These are phyloP conservation scores for Phtheirospermum japonicum DNA, from an alignment of 257 asterid genomes.

Conservation along the genomic window DNA sequence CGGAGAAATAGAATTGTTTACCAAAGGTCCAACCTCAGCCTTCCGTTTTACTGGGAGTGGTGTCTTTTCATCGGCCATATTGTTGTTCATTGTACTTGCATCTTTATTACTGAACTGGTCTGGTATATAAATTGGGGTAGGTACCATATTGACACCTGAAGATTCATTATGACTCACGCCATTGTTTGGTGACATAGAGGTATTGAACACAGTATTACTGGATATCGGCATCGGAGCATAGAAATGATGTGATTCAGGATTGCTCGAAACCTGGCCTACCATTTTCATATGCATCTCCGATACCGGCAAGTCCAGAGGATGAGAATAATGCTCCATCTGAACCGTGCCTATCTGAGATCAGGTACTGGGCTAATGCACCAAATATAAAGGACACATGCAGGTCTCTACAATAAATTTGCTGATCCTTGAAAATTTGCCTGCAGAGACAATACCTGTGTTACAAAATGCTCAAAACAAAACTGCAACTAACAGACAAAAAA, in stretches of 20 bases:
- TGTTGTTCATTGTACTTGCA: slow-evolving; percentile 28
- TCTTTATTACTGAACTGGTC: slow-evolving; percentile 32
- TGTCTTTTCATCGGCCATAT: slow-evolving; percentile 37
- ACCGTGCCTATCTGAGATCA: slow-evolving; percentile 41
- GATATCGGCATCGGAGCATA: slow-evolving; percentile 35
- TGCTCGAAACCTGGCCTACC: slow-evolving; percentile 37
- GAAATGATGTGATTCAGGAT: slow-evolving; percentile 35
- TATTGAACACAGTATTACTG: slow-evolving; percentile 33
- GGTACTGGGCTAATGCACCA: slow-evolving; percentile 40
- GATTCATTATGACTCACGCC: slow-evolving; percentile 32
- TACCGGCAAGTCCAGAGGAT: slow-evolving; percentile 40
- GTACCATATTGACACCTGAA: slow-evolving; percentile 31
- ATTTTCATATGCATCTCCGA: slow-evolving; percentile 46
- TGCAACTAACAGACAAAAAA: neutral
- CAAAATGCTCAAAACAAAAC: slow-evolving; percentile 2
- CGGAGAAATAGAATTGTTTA: slow-evolving; percentile 38
- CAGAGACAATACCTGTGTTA: slow-evolving; percentile 18
- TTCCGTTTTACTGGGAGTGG: slow-evolving; percentile 64
- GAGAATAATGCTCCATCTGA: slow-evolving; percentile 60
- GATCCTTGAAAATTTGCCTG: slow-evolving; percentile 22
- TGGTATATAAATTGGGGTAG: slow-evolving; percentile 36
- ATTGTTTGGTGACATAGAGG: slow-evolving; percentile 29
- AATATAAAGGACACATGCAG: slow-evolving; percentile 19
- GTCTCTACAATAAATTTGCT: slow-evolving; percentile 1
- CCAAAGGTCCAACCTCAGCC: slow-evolving; percentile 54